Conservation (phyloP, 352 stramenopile species). For the Phytophthora citrophthora region DNA sequence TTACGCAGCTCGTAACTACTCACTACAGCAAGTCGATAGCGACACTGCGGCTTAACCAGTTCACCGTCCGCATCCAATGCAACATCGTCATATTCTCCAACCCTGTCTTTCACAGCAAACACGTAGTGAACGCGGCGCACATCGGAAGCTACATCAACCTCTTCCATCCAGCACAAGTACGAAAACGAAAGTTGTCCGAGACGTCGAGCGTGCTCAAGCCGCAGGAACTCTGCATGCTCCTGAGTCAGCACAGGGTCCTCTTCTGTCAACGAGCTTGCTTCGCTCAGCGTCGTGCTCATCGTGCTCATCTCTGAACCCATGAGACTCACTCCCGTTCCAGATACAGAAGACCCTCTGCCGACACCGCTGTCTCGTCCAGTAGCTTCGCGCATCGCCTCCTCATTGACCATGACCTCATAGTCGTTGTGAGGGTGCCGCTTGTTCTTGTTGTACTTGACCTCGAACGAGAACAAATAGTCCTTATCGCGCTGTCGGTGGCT, state of each 20-base stretch:
- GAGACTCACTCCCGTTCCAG: conserved; percentile 30
- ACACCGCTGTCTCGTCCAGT: conserved; percentile 4
- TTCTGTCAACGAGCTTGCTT: conserved; percentile 57
- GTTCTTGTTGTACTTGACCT: conserved; percentile 60
- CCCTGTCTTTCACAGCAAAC: conserved; percentile 48
- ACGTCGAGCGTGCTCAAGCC: conserved; percentile 50
- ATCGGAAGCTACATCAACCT: conserved; percentile 65
- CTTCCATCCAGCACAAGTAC: conserved; percentile 79
- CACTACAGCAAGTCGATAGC: conserved; percentile 57
- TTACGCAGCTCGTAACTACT: conserved; percentile 68
- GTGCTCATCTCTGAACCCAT: conserved; percentile 51
- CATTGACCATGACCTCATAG: conserved; percentile 11
- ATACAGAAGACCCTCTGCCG: conserved; percentile 16
- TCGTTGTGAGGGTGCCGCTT: conserved; percentile 8
- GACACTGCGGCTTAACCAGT: background rate
- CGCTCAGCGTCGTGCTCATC: conserved; percentile 60
- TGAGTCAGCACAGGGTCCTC: conserved; percentile 35
- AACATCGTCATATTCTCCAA: conserved; percentile 35
- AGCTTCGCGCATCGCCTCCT: conserved; percentile 15
- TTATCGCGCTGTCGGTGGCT: conserved; percentile 67
- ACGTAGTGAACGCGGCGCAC: conserved; percentile 75
- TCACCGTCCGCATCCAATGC: conserved; percentile 20
- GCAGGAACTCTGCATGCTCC: conserved; percentile 47
- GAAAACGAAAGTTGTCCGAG: conserved; percentile 51
- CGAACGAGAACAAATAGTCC: conserved; percentile 85